Evolutionary conservation across 768 basidiomycete species (phyloP).

Genomic region (Amanita inopinata): DNA sequence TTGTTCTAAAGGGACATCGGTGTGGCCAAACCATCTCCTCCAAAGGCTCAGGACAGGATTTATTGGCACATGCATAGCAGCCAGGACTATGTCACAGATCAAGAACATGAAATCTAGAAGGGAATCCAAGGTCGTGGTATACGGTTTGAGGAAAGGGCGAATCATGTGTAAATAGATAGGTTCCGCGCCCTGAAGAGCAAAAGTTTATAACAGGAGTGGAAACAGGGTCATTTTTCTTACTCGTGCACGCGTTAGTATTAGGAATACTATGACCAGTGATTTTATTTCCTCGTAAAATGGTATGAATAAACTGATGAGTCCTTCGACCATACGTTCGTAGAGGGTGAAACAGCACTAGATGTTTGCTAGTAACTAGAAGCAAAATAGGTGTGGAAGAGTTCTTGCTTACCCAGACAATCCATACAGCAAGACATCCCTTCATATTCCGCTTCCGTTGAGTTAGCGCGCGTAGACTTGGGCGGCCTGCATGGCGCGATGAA

Average conservation of each 20-base stretch:
- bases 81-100: slow-evolving; percentile 53
- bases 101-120: slow-evolving; percentile 50
- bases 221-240: slow-evolving; percentile 29
- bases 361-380: slow-evolving; percentile 9
- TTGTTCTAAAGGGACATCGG: slow-evolving; percentile 3
- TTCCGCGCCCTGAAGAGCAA: slow-evolving; percentile 61
- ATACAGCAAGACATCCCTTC: slow-evolving; percentile 77
- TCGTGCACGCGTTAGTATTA: slow-evolving; percentile 66
- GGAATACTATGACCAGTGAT: slow-evolving; percentile 59
- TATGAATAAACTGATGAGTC: slow-evolving; percentile 55
- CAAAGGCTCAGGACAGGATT: slow-evolving; percentile 27
- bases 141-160: slow-evolving; percentile 71
- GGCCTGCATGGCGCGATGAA: slow-evolving; percentile 42
- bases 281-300: slow-evolving; percentile 85
- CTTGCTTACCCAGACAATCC: slow-evolving; percentile 73
- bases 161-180: slow-evolving; percentile 76
- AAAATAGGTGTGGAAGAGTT: slow-evolving; percentile 1
- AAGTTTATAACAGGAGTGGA: background rate
- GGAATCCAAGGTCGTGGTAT: slow-evolving; percentile 56
- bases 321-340: slow-evolving; percentile 61
- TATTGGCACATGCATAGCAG: slow-evolving; percentile 30
- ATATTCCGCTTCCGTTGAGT: slow-evolving; percentile 75
- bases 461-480: slow-evolving; percentile 56
- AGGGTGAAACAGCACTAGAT: slow-evolving; percentile 54
- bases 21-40: slow-evolving; percentile 18